Evolutionary conservation across 805 yeast species (phyloP).

Genomic region (Sugiyamaella americana): DNA sequence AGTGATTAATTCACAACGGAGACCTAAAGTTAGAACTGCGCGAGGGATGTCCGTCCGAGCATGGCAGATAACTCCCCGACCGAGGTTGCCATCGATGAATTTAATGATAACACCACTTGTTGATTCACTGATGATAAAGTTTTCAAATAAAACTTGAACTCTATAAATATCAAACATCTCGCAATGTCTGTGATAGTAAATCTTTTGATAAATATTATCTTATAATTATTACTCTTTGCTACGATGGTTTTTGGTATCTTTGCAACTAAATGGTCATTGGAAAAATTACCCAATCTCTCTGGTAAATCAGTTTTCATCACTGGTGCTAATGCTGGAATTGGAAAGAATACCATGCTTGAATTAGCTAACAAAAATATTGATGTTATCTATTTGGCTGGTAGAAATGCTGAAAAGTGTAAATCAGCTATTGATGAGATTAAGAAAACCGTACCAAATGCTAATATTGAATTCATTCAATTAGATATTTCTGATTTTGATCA

Average conservation of each 20-base stretch:
- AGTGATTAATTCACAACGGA: no score
- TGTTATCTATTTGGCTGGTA: slow-evolving; percentile 34
- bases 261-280: not conserved
- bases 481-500: slow-evolving; percentile 37
- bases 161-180: no score
- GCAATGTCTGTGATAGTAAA: no score
- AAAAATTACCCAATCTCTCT: slow-evolving; percentile 28
- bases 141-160: no score
- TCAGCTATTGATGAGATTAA: slow-evolving; percentile 28
- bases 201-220: no score
- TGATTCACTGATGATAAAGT: no score
- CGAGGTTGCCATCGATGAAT: no score
- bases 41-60: no score
- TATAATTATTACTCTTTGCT: no score
- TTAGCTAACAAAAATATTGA: slow-evolving; percentile 31
- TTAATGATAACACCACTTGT: no score
- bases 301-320: slow-evolving; percentile 33
- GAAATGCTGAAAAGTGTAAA: slow-evolving; percentile 32
- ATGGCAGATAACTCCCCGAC: no score
- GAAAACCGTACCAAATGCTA: slow-evolving; percentile 22
- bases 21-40: no score
- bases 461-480: slow-evolving; percentile 33
- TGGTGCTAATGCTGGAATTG: slow-evolving; percentile 35
- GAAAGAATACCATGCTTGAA: slow-evolving; percentile 31
- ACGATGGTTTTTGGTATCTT: slow-evolving; percentile 1